These are phyloP conservation scores for Mycocentrospora acerina DNA, from an alignment of 2,329 filamentous ascomycete genomes.

Conservation along the genomic window DNA sequence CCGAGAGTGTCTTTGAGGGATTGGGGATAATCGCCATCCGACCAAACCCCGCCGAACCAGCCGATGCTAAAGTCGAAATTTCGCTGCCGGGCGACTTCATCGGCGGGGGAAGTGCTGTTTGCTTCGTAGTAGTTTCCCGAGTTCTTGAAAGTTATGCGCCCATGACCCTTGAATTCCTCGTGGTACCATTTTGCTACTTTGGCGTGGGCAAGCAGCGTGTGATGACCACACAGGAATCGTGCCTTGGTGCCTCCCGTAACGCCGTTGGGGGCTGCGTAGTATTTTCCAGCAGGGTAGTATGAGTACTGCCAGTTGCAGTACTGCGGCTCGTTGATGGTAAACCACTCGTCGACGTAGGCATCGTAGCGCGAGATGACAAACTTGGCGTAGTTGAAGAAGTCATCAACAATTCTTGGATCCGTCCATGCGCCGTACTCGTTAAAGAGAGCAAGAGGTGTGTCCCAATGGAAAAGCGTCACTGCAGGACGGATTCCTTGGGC, in stretches of 20 bases:
- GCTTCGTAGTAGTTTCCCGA: slow-evolving; percentile 46
- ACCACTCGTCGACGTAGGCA: slow-evolving; percentile 44
- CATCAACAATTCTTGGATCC: slow-evolving; percentile 42
- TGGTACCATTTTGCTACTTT: slow-evolving; percentile 50
- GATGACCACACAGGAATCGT: slow-evolving; percentile 50
- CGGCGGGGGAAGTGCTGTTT: slow-evolving; percentile 38
- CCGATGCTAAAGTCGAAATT: slow-evolving; percentile 47
- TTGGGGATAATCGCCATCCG: slow-evolving; percentile 47
- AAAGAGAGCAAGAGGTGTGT: slow-evolving; percentile 46
- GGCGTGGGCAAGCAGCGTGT: slow-evolving; percentile 47
- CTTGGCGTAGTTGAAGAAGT: slow-evolving; percentile 48
- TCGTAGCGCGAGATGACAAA: slow-evolving; percentile 47
- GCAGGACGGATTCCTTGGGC: slow-evolving; percentile 38
- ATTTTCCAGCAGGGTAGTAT: slow-evolving; percentile 46
- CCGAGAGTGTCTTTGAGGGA: slow-evolving; percentile 44
- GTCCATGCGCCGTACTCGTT: slow-evolving; percentile 46
- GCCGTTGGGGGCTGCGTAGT: slow-evolving; percentile 49
- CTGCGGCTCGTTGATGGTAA: slow-evolving; percentile 47
- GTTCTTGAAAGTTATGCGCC: slow-evolving; percentile 49
- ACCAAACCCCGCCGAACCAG: slow-evolving; percentile 52
- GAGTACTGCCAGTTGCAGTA: slow-evolving; percentile 54
- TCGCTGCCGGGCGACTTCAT: slow-evolving; percentile 42
- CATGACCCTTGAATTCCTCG: slow-evolving; percentile 47
- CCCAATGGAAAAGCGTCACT: slow-evolving; percentile 47
- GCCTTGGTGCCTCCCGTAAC: slow-evolving; percentile 43